Evolutionary conservation across 1,139 yeast genomes (phyloP).

Genomic region (Magnusiomyces paraingens): DNA sequence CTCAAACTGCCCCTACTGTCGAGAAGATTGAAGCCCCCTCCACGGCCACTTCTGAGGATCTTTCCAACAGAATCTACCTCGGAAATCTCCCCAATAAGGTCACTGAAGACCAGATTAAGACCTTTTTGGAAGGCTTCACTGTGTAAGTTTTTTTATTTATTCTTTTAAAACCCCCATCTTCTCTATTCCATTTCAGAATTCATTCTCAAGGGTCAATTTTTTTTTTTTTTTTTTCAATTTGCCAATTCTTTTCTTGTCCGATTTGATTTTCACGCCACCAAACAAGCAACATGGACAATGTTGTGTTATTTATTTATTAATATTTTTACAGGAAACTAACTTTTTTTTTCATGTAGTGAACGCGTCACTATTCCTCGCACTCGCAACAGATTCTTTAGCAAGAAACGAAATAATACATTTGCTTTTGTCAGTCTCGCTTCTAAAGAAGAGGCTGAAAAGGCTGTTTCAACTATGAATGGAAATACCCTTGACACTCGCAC

Average conservation of each 20-base stretch:
- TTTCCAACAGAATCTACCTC: slow-evolving; percentile 22
- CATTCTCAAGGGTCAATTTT: too few species aligned
- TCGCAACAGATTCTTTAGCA: slow-evolving; percentile 10
- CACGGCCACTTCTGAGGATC: background rate
- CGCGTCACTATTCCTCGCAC: slow-evolving; percentile 17
- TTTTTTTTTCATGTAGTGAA: slow-evolving; percentile 14
- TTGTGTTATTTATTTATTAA: background rate
- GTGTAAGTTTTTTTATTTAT: slow-evolving; percentile 27
- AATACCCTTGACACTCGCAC: slow-evolving; percentile 43
- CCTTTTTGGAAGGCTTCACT: slow-evolving; percentile 25
- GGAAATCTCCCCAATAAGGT: slow-evolving; percentile 32
- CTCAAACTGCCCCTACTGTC: background rate
- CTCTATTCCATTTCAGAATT: too few species aligned
- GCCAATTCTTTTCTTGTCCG: background rate
- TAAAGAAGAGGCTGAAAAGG: slow-evolving; percentile 45
- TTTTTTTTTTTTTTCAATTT: background rate
- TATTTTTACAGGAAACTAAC: background rate
- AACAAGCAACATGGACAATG: background rate
- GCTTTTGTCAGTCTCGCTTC: slow-evolving; percentile 55
- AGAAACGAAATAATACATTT: background rate
- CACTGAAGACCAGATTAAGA: slow-evolving; percentile 24
- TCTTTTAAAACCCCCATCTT: background rate
- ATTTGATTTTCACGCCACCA: background rate
- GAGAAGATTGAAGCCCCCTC: background rate
- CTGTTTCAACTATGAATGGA: slow-evolving; percentile 42